Evolutionary conservation across 2,329 filamentous ascomycete genomes (phyloP), one percentile per base, ranked within the genome.

Genomic region (Penicillium aurantiogriseum): DNA sequence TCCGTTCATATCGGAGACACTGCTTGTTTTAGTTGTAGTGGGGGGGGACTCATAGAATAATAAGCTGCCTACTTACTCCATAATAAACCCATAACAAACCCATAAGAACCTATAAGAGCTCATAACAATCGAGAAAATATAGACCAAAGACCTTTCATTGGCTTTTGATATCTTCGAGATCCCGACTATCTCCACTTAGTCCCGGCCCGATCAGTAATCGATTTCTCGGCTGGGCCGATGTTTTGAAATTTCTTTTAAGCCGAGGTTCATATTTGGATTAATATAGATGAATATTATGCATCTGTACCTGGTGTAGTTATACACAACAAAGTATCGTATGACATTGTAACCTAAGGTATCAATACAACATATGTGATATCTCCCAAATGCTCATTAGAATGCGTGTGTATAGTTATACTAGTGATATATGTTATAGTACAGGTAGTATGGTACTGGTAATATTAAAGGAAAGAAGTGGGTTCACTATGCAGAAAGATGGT

Each of bases 181-280:
- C 35, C 49, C 54, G 49, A 47, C 15, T 15, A 29, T 33, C 43
- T 47, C 45, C 49, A 57, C 54, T 36, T 39, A 56, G 10, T 43
- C n/a, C 31, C 45, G 49, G 54, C 49, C 54, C 54, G 54, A 53
- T 57, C 50, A 53, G 35, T 53, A 57, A 53, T 53, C 49, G 19
- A 13, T 19, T 33, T 25, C 33, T 52, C 54, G 54, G 54, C 9
- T 31, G 11, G 23, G n/a, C 29, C 42, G 48, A 46, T 35, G 27
- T 7, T 25, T 23, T 33, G 35, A 27, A 19, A 35, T 13, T 31
- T 29, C 19, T 21, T 17, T 53, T 31, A 17, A 52, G 33, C 54
- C 54, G 48, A 56, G 54, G 48, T 27, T 47, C 33, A 36, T 45
- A 35, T 35, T 35, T 35, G 13, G 4, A 31, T 13, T 31, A 31